Conservation (phyloP, 345 rosid species). For the Erysimum cheiranthoides region DNA sequence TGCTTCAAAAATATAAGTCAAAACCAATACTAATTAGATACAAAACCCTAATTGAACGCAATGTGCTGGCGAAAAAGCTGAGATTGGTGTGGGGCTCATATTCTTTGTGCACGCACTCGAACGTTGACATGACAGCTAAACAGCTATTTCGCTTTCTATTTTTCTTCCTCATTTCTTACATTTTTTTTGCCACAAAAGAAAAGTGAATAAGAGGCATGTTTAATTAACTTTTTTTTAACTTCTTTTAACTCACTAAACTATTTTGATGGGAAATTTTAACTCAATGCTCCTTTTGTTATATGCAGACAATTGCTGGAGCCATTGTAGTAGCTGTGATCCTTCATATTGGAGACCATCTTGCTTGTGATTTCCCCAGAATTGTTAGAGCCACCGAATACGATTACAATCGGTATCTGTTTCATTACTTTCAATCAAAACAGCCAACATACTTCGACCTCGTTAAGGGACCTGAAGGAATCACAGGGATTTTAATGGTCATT, state of each 20-base stretch:
- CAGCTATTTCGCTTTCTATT: conserved; percentile 19
- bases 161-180: background rate
- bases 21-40: conserved; percentile 29
- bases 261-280: background rate
- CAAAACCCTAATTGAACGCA: conserved; percentile 41
- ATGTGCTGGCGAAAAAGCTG: conserved; percentile 37
- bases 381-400: conserved; percentile 32
- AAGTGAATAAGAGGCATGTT: background rate
- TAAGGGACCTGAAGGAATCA: conserved; percentile 84
- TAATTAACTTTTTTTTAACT: too few species aligned
- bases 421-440: conserved; percentile 59
- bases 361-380: conserved; percentile 92
- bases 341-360: conserved; percentile 90
- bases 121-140: conserved; percentile 53
- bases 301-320: conserved; percentile 94
- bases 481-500: conserved; percentile 89
- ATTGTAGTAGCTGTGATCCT: conserved; percentile 87
- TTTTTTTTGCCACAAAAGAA: background rate
- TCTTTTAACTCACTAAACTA: background rate
- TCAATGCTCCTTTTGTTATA: background rate
- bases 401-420: conserved; percentile 45
- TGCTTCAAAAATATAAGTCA: conserved; percentile 36
- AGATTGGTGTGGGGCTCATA: conserved; percentile 37
- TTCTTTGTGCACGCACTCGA: conserved; percentile 48
- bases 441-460: conserved; percentile 76